Percentiles rank a stretch among this genome's conserved stretches.
Evolutionary conservation across 257 asterid genomes (phyloP).

Genomic region (Jacaranda copaia): DNA sequence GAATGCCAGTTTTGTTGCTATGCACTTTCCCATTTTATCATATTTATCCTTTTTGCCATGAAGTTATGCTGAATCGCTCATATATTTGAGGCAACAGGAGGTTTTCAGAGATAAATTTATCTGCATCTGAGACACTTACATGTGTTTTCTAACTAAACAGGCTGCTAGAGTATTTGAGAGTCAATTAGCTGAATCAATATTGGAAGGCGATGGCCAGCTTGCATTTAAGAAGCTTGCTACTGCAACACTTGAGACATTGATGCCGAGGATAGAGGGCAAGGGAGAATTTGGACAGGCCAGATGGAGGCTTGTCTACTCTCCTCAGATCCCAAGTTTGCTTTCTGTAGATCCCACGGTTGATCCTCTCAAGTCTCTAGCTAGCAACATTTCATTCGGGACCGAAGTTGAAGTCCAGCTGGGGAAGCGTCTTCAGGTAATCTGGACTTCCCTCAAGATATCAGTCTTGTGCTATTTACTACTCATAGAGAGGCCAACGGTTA

Average conservation of each 20-base stretch:
- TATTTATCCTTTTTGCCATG: not conserved
- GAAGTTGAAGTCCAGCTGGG: conserved; percentile 99
- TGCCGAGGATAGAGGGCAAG: conserved; percentile 99
- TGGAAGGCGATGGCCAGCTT: conserved; percentile 98
- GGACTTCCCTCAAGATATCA: conserved; percentile 8
- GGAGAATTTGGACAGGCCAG: conserved; percentile 99
- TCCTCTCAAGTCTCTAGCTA: conserved; percentile 95
- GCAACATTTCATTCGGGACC: conserved; percentile 97
- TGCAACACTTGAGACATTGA: conserved; percentile 89
- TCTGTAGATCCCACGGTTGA: conserved; percentile 94
- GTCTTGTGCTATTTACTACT: not conserved
- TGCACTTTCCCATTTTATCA: not conserved
- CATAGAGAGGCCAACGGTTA: no score
- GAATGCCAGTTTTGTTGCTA: conserved; percentile 16
- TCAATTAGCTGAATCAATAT: conserved; percentile 94
- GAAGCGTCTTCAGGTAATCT: conserved; percentile 92
- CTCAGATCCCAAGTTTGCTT: conserved; percentile 94
- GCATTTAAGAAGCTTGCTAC: conserved; percentile 99
- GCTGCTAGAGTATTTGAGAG: conserved; percentile 99
- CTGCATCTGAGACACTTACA: not conserved
- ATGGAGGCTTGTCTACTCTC: conserved; percentile 98
- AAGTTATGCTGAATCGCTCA: not conserved
- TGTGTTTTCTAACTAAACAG: conserved; percentile 47
- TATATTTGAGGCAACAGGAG: conserved; percentile 14
- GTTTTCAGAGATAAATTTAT: not conserved